Evolutionary conservation across 352 stramenopile genomes (phyloP).

Genomic region (Phytophthora pluvialis): DNA sequence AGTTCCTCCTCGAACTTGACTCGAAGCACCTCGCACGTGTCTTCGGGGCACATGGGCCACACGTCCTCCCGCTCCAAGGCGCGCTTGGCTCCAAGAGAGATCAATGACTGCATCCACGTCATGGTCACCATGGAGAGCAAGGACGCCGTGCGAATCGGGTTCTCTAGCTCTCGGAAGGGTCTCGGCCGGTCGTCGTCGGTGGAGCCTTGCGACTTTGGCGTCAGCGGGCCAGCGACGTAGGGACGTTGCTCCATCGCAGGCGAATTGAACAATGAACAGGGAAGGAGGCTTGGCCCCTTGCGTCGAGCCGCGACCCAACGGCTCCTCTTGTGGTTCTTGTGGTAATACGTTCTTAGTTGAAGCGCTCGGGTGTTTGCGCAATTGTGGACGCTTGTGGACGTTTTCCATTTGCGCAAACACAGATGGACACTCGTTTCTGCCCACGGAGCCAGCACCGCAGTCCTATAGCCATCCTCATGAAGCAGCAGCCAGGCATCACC

Average conservation of each 20-base stretch:
- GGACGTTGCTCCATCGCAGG: slow-evolving; percentile 10
- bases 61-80: slow-evolving; percentile 37
- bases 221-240: slow-evolving; percentile 17
- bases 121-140: slow-evolving; percentile 37
- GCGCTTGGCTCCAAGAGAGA: slow-evolving; percentile 41
- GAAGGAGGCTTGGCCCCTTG: not conserved
- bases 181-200: not conserved
- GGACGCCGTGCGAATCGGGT: slow-evolving; percentile 36
- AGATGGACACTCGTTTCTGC: slow-evolving; percentile 12
- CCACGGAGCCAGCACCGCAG: not conserved
- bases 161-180: slow-evolving; percentile 31
- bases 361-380: slow-evolving; percentile 18
- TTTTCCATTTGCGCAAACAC: slow-evolving; percentile 17
- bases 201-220: slow-evolving; percentile 14
- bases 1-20: slow-evolving; percentile 28
- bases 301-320: not conserved
- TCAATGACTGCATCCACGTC: slow-evolving; percentile 43
- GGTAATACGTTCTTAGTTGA: slow-evolving; percentile 7
- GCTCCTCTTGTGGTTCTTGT: not conserved
- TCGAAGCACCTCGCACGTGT: slow-evolving; percentile 32
- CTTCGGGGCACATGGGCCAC: slow-evolving; percentile 34
- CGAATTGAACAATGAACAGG: slow-evolving; percentile 23
- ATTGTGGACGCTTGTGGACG: slow-evolving; percentile 15
- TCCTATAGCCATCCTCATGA: no score
- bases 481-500: no score